Percentiles rank a stretch among this genome's conserved stretches.
Conservation (phyloP, 2,329 filamentous ascomycete genomes). For the Pseudogymnoascus sp. region DNA sequence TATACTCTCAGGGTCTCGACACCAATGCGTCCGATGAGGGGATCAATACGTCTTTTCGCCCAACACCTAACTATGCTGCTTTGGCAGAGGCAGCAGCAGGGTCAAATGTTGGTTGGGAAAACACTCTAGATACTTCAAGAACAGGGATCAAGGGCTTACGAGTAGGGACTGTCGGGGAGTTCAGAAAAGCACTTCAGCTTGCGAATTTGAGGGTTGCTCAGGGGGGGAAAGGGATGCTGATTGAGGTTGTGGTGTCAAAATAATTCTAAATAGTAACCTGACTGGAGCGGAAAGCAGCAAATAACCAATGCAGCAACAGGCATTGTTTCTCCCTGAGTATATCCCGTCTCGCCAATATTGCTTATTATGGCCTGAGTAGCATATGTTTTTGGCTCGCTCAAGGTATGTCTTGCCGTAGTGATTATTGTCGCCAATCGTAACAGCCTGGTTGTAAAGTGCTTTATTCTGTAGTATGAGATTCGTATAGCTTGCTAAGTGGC, state of each 20-base stretch:
- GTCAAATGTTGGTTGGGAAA: slow-evolving; percentile 27
- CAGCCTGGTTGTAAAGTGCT: background rate
- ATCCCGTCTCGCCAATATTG: too few species aligned
- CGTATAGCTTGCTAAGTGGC: background rate
- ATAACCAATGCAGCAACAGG: too few species aligned
- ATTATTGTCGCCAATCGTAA: background rate
- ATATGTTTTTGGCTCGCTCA: background rate
- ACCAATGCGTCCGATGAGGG: slow-evolving; percentile 51
- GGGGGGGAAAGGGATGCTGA: background rate
- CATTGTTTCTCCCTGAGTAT: too few species aligned
- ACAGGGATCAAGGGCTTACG: slow-evolving; percentile 11
- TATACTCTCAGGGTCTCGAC: slow-evolving; percentile 49
- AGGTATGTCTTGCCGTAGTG: background rate
- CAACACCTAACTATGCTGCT: slow-evolving; percentile 49
- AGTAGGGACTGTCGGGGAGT: slow-evolving; percentile 8
- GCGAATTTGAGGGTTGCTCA: background rate
- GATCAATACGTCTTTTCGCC: slow-evolving; percentile 53
- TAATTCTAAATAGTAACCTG: too few species aligned
- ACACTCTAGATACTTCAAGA: background rate
- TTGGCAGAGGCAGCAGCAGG: slow-evolving; percentile 53
- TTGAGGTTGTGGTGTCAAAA: background rate
- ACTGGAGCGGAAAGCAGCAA: too few species aligned
- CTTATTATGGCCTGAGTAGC: background rate
- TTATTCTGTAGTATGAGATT: background rate
- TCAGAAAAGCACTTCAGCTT: slow-evolving; percentile 1